Conservation (phyloP, 2,329 filamentous ascomycete genomes). For the Aspergillus aculeatus region DNA sequence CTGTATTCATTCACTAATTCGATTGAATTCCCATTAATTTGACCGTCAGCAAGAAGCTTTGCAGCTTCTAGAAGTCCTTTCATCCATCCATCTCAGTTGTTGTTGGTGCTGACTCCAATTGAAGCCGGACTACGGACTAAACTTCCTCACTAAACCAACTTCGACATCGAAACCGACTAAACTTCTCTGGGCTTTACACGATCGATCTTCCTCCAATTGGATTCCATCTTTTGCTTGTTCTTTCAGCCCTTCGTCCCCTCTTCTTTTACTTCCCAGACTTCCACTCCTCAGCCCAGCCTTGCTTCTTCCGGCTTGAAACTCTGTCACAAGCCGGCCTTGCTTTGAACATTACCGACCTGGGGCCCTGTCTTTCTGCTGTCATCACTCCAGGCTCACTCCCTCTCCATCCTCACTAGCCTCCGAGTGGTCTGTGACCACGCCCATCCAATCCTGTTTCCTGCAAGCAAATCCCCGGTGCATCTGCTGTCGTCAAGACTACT, state of each 20-base stretch:
- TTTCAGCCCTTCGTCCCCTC: conserved; percentile 13
- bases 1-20: not conserved
- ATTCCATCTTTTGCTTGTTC: conserved; percentile 12
- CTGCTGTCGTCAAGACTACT: conserved; percentile 9
- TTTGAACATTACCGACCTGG: not conserved
- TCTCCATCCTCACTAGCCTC: not conserved
- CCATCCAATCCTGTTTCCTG: not conserved
- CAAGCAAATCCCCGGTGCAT: conserved; percentile 18
- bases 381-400: not conserved
- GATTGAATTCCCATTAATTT: not conserved
- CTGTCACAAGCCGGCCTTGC: not conserved
- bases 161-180: conserved; percentile 2
- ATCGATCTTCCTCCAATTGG: conserved; percentile 15
- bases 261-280: not conserved
- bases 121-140: not conserved
- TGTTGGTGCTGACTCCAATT: not conserved
- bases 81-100: not conserved
- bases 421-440: not conserved
- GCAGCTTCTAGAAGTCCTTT: not conserved
- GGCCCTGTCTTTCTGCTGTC: not conserved
- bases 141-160: conserved; percentile 8
- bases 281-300: not conserved
- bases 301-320: not conserved
- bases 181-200: conserved; percentile 6
- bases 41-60: not conserved